phyloP scores from a whole-genome alignment of 2,329 filamentous ascomycete genomes.

The Arthroderma sp. region DNA sequence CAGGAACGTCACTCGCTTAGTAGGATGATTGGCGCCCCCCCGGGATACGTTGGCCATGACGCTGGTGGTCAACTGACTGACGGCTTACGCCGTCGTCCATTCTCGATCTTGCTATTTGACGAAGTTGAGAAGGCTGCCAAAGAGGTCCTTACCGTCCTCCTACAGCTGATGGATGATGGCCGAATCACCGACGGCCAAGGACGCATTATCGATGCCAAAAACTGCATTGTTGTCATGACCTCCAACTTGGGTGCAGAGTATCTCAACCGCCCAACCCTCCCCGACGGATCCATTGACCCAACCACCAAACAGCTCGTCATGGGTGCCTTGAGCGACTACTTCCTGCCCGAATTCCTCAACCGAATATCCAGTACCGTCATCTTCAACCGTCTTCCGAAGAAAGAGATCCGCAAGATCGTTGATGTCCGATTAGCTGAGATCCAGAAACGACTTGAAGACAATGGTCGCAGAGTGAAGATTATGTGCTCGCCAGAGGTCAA shows the following conservation, averaged over 20 bases:
- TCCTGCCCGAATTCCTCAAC: conserved; percentile 97
- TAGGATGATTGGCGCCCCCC: conserved; percentile 94
- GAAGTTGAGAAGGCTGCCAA: conserved; percentile 98
- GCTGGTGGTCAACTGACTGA: conserved; percentile 93
- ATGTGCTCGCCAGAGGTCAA: conserved; percentile 73
- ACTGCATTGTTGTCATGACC: conserved; percentile 99
- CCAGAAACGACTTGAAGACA: conserved; percentile 76
- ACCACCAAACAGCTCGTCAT: conserved; percentile 82
- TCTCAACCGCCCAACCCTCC: conserved; percentile 64
- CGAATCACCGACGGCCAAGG: conserved; percentile 98
- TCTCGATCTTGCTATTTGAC: conserved; percentile 95
- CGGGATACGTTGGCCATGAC: conserved; percentile 94
- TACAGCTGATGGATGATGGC: conserved; percentile 99
- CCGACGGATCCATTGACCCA: conserved; percentile 74
- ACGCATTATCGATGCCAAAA: conserved; percentile 83
- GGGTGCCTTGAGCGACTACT: conserved; percentile 83
- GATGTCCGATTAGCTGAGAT: conserved; percentile 80
- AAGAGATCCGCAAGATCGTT: conserved; percentile 89
- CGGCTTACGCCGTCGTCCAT: conserved; percentile 81
- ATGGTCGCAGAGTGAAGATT: conserved; percentile 76
- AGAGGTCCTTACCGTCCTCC: conserved; percentile 86
- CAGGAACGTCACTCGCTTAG: conserved; percentile 92
- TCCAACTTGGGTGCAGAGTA: conserved; percentile 94
- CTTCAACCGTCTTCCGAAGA: conserved; percentile 87
- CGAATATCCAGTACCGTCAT: conserved; percentile 93